Conservation (phyloP, 768 basidiomycete species). For the Tylopilus cervinicoccineus region DNA sequence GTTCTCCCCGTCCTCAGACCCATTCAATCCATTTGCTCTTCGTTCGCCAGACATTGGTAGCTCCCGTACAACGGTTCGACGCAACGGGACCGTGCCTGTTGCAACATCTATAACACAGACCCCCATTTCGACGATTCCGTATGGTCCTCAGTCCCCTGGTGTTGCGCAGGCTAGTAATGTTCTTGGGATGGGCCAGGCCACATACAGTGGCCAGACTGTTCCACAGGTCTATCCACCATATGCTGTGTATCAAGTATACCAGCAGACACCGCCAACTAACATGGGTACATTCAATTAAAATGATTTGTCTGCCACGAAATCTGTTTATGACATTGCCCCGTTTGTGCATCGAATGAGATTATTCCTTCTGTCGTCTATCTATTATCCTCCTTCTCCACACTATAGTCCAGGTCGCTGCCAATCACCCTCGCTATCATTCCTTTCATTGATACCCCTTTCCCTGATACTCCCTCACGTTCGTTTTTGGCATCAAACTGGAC, state of each 20-base stretch:
- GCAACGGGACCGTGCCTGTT: conserved; percentile 34
- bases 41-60: conserved; percentile 49
- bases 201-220: conserved; percentile 58
- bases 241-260: conserved; percentile 77
- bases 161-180: conserved; percentile 53
- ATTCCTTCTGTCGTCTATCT: conserved; percentile 33
- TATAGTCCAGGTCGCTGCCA: conserved; percentile 26
- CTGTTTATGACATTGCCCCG: conserved; percentile 41
- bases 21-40: conserved; percentile 55
- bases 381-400: conserved; percentile 28
- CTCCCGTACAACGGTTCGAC: conserved; percentile 46
- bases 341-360: conserved; percentile 29
- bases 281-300: conserved; percentile 75
- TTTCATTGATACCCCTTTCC: conserved; percentile 29
- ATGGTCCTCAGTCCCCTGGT: conserved; percentile 58
- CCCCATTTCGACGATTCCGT: conserved; percentile 39
- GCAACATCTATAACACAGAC: conserved; percentile 32
- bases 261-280: conserved; percentile 65
- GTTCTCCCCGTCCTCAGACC: conserved; percentile 50
- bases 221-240: conserved; percentile 74
- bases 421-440: conserved; percentile 19
- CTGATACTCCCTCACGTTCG: conserved; percentile 21
- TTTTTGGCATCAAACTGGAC: conserved; percentile 22
- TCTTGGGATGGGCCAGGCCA: conserved; percentile 62
- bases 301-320: conserved; percentile 23